These are phyloP conservation scores for Teunomyces barrocoloradensis DNA, from an alignment of 805 yeast species.

Conservation along the genomic window DNA sequence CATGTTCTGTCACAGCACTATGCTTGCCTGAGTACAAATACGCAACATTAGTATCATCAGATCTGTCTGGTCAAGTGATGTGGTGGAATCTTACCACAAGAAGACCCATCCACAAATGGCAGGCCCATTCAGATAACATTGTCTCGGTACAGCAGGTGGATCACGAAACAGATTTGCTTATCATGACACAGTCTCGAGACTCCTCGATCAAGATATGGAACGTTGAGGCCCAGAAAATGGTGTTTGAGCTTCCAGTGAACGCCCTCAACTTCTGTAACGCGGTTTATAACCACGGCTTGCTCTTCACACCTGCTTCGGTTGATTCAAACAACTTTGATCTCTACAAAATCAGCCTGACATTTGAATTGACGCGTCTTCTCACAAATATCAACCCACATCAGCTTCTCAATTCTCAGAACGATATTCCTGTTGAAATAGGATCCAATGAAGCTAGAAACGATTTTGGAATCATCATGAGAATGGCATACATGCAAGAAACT, in stretches of 20 bases:
- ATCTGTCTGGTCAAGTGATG: conserved; percentile 58
- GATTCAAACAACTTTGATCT: conserved; percentile 66
- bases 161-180: conserved; percentile 32
- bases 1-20: conserved; percentile 13
- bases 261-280: conserved; percentile 70
- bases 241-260: conserved; percentile 63
- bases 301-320: conserved; percentile 62
- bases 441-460: conserved; percentile 27
- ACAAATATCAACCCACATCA: conserved; percentile 22
- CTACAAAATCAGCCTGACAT: conserved; percentile 34
- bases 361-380: conserved; percentile 6
- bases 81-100: conserved; percentile 63
- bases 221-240: conserved; percentile 15
- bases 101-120: conserved; percentile 57
- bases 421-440: conserved; percentile 14
- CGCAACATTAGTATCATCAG: conserved; percentile 48
- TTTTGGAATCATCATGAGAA: conserved; percentile 68
- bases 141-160: conserved; percentile 17
- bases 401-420: conserved; percentile 23
- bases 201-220: conserved; percentile 11
- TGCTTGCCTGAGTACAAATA: not conserved
- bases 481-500: conserved; percentile 34
- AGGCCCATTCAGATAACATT: conserved; percentile 54
- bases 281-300: conserved; percentile 31
- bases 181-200: conserved; percentile 14